A percentile compares a stretch with the other conserved stretches of the same genome.
Evolutionary conservation across 176 grass and related monocot species (phyloP).

Genomic region (Hordeum marinum): DNA sequence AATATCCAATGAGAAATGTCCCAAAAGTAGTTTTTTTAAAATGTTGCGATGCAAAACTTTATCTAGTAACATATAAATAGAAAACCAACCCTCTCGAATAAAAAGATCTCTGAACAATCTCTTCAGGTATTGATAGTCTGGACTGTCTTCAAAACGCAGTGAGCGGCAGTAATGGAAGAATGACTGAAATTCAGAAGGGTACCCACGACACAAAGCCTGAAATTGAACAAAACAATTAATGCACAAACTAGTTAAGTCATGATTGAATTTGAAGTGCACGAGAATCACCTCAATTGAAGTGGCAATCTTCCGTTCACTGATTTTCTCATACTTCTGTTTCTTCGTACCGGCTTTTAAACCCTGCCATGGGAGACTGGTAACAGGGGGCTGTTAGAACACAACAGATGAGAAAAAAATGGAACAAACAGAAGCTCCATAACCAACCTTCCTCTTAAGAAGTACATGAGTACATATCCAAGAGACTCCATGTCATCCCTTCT

Average conservation of each 20-base stretch:
- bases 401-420: neutral
- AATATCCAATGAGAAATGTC: constrained; percentile 8
- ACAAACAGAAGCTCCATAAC: constrained; percentile 20
- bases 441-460: constrained; percentile 87
- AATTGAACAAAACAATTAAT: neutral
- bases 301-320: constrained; percentile 81
- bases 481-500: constrained; percentile 87
- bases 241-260: neutral
- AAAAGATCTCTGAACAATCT: constrained; percentile 79
- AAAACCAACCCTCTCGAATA: constrained; percentile 56
- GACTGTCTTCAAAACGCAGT: constrained; percentile 87
- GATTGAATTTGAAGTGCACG: neutral
- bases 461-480: constrained; percentile 87
- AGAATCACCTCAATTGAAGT: constrained; percentile 65
- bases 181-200: constrained; percentile 52
- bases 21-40: neutral
- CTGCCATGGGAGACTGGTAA: constrained; percentile 73
- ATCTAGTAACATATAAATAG: neutral
- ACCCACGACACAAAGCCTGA: constrained; percentile 1
- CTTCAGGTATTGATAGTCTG: constrained; percentile 82
- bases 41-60: neutral
- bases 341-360: constrained; percentile 81
- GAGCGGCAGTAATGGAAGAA: constrained; percentile 91
- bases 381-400: neutral
- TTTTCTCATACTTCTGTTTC: constrained; percentile 87